Base-by-base conservation (phyloP, 1,284 basidiomycete genomes). In the Puccinia hordei region DNA sequence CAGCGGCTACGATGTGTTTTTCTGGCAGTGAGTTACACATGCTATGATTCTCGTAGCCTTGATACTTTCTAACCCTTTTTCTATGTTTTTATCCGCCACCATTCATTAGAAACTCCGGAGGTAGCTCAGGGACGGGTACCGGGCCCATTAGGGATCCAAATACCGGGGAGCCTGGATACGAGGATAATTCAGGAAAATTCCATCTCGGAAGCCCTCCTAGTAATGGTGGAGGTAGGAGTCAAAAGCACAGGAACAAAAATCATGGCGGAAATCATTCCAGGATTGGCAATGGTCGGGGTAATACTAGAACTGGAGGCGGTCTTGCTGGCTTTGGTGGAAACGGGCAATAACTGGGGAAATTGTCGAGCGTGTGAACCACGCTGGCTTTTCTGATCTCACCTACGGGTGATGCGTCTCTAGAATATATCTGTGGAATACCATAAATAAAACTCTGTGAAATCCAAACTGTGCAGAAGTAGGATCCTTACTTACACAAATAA, bases 21-120 rank as follows among this genome's bases (percentile, higher is more conserved):
- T 72, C 57, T 79, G 76, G 76, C 38, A 66, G 75, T 77, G 30
- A 68, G 75, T 77, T 57, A 57, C n/a, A 33, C 10, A 33, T 63
- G 8, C 17, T 3, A 49, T 49, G 13, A 2, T 49, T 49, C 46
- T 49, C 46, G 46, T 24, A 30, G 27, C 59, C n/a, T n/a, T 27
- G 2, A 30, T 35, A 53, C 38, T 59, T 33, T 57, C 17, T 27
- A 38, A 53, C 24, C 5, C 19, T 63, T 19, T 15, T 5, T n/a
- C n/a, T n/a, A 38, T 19, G 22, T 2, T 8, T 69, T 69, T 22
- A 1, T 13, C 46, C 46, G 46, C 15, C 8, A 49, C 2, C 1
- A 35, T 53, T 71, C 49, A 51, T 53, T 35, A 77, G 75, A 55
- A 68, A 66, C 33, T 41, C 51, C 22, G 63, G 75, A 66, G 75